Base-by-base conservation (phyloP, 2,329 filamentous ascomycete species). In the Ophiostoma tasmaniense region DNA sequence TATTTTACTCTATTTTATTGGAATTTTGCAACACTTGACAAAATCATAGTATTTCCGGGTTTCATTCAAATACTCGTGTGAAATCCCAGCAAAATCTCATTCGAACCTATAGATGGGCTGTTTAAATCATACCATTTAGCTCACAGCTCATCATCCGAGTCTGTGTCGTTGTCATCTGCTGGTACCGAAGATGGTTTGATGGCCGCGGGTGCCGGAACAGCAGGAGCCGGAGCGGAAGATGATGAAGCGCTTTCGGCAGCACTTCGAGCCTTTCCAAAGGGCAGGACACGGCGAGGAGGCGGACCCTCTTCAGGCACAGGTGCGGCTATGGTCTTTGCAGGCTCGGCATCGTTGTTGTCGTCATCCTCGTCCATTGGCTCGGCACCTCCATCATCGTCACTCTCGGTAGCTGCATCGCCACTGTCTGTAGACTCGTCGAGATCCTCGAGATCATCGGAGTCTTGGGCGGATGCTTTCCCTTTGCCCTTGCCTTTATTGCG, bases 61-160 rank as follows among this genome's bases (percentile, higher is more conserved):
- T 33, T 33, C 33, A 33, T 33, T 3, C 30, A 33, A 6, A 33
- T 33, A 33, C 30, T 33, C 7, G 3, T 11, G 22, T 55, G 1
- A 10, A 22, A 25, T 55, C 10, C 13, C 8, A 13, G 6, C 17
- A 1, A 7, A 7, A 20, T 45, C 42, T n/a, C 42, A 45, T n/a
- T n/a, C 42, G 2, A n/a, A 4, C n/a, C 17, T 7, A 45, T 17
- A 45, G 14, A n/a, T 39, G 37, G 37, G 10, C 37, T 13, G 2
- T 13, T 13, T 2, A 14, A 14, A 39, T 14, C 13, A 39, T n/a
- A n/a, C 8, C 3, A 1, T n/a, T 22, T 5, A 17, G 22, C 20
- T 80, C 74, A 87, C 69, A 86, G 72, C 73, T 87, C 85, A 73
- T 86, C 84, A 70, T 85, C 84, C 0, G 83, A 84, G n/a, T 83